Evolutionary conservation across 371 early-diverging fungal species (phyloP).

Genomic region (Coemansia sp.): DNA sequence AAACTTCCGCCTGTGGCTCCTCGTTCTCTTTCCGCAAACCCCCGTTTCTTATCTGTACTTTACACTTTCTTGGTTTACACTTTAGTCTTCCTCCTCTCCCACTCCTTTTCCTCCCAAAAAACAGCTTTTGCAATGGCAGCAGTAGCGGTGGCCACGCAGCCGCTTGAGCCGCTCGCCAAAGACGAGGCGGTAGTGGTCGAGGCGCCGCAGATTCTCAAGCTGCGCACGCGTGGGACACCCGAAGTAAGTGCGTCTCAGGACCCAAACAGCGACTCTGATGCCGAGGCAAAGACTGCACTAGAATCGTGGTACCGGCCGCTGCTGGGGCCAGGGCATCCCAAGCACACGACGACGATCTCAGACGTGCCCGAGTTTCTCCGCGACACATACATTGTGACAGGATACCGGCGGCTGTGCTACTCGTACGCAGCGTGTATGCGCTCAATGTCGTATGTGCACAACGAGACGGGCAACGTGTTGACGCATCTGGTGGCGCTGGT

Average conservation of each 20-base stretch:
- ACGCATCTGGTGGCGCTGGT: conserved; percentile 74
- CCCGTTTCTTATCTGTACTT: too few species aligned
- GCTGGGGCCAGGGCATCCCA: conserved; percentile 39
- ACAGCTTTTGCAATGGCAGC: conserved; percentile 6
- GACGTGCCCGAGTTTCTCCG: conserved; percentile 71
- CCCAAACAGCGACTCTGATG: background rate
- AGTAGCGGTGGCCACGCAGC: background rate
- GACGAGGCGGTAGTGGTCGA: background rate
- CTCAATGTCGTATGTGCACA: conserved; percentile 80
- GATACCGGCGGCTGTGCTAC: conserved; percentile 77
- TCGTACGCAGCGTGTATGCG: conserved; percentile 70
- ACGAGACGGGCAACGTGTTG: conserved; percentile 86
- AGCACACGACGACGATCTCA: conserved; percentile 51
- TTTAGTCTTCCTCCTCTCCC: background rate
- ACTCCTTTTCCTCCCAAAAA: background rate
- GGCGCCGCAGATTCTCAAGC: conserved; percentile 1
- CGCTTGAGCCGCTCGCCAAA: background rate
- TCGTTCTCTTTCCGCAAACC: background rate
- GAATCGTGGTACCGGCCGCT: conserved; percentile 28
- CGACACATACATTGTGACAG: conserved; percentile 67
- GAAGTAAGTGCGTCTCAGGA: background rate
- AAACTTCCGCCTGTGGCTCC: background rate
- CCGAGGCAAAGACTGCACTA: background rate
- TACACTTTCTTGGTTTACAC: too few species aligned
- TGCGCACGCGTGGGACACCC: conserved; percentile 3